Evolutionary conservation across 139 green algal genomes (phyloP).

Genomic region (Mesostigma viride): DNA sequence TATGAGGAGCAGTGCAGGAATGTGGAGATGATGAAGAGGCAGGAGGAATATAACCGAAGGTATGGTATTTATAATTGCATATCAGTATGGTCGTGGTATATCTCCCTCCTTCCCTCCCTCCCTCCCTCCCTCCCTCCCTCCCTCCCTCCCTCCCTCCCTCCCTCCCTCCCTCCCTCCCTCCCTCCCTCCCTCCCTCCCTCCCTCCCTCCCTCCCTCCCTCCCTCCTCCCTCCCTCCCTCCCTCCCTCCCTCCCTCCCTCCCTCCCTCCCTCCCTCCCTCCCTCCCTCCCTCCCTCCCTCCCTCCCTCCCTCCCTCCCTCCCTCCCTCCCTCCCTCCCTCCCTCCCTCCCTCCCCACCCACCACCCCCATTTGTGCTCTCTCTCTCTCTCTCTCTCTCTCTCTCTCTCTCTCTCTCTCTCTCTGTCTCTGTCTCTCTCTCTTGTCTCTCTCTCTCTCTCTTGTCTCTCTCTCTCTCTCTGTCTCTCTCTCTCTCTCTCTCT

Average conservation of each 20-base stretch:
- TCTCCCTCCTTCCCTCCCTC: constrained; percentile 5
- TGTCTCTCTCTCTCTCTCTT: neutral
- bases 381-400: constrained; percentile 7
- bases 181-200: constrained; percentile 7
- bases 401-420: neutral
- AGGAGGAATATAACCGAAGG: too few relatives aligned
- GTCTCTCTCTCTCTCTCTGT: constrained; percentile 4
- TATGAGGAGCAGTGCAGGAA: too few relatives aligned
- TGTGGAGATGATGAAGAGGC: too few relatives aligned
- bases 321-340: neutral
- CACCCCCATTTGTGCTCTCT: neutral
- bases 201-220: constrained; percentile 5
- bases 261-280: constrained; percentile 9
- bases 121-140: constrained; percentile 7
- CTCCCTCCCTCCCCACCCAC: neutral
- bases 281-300: neutral
- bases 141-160: constrained; percentile 9
- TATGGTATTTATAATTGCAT: too few relatives aligned
- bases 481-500: constrained; percentile 4
- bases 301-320: neutral
- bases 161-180: constrained; percentile 7
- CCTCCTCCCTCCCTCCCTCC: constrained; percentile 7
- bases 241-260: constrained; percentile 9
- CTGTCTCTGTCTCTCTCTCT: neutral
- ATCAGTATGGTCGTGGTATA: too few relatives aligned